A percentile compares a stretch with the other conserved stretches of the same genome.
phyloP scores from a whole-genome alignment of 192 early-diverging fungal genomes.

The Backusella sp. region DNA sequence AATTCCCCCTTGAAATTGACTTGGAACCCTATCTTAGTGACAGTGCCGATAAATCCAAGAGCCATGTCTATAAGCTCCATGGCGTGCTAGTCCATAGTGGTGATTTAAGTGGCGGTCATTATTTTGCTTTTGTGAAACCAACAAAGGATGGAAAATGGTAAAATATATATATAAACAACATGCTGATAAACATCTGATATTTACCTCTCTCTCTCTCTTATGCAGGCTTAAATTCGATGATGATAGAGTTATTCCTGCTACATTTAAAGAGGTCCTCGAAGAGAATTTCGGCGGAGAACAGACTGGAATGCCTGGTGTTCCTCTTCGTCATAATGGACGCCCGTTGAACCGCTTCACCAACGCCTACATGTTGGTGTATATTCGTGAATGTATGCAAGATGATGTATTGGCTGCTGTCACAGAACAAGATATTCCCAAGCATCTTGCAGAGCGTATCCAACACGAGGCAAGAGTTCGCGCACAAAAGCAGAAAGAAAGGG shows the following conservation, averaged over 20 bases:
- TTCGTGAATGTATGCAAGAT: slow-evolving; percentile 75
- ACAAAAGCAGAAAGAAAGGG: slow-evolving; percentile 60
- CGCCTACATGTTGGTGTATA: slow-evolving; percentile 99
- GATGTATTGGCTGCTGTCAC: slow-evolving; percentile 65
- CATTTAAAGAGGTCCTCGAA: slow-evolving; percentile 82
- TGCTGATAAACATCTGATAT: not conserved
- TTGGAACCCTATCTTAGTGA: slow-evolving; percentile 75
- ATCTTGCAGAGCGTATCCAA: slow-evolving; percentile 59
- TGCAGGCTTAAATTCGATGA: slow-evolving; percentile 86
- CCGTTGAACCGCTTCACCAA: slow-evolving; percentile 85
- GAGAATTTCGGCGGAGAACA: slow-evolving; percentile 92
- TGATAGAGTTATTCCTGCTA: slow-evolving; percentile 84
- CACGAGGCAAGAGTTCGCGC: slow-evolving; percentile 63
- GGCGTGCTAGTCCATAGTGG: slow-evolving; percentile 96
- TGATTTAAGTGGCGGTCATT: slow-evolving; percentile 91
- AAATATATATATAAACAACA: slow-evolving; percentile 9
- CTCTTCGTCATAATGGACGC: slow-evolving; percentile 43
- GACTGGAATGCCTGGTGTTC: slow-evolving; percentile 30
- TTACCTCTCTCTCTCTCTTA: not conserved
- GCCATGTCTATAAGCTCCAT: slow-evolving; percentile 81
- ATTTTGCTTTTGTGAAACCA: slow-evolving; percentile 88
- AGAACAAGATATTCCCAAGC: slow-evolving; percentile 75
- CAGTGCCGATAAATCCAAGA: slow-evolving; percentile 59
- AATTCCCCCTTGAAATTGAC: slow-evolving; percentile 87
- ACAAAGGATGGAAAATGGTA: slow-evolving; percentile 74